These are phyloP conservation scores for Tetrapisispora phaffii DNA, from an alignment of 805 yeast species.

Conservation along the genomic window DNA sequence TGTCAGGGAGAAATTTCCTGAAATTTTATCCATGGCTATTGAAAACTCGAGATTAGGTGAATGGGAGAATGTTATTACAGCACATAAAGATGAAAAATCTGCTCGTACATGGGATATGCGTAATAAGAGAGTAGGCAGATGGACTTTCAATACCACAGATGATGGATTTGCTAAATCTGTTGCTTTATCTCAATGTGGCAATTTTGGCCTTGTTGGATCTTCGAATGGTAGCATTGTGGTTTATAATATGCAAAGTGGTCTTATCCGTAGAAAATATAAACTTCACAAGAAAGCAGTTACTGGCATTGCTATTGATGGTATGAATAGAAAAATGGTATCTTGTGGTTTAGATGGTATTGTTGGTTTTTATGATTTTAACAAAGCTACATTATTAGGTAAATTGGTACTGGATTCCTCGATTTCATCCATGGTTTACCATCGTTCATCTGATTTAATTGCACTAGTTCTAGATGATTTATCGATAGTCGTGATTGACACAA, in stretches of 20 bases:
- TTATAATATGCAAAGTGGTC: constrained; percentile 89
- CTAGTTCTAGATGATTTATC: constrained; percentile 79
- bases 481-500: constrained; percentile 71
- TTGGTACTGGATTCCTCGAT: constrained; percentile 67
- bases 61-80: constrained; percentile 90
- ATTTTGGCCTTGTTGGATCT: constrained; percentile 88
- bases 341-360: constrained; percentile 83
- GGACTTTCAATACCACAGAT: constrained; percentile 65
- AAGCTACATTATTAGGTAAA: constrained; percentile 57
- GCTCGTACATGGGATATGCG: constrained; percentile 89
- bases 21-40: constrained; percentile 58
- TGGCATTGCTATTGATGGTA: constrained; percentile 80
- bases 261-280: constrained; percentile 56
- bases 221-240: constrained; percentile 75
- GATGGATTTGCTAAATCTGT: constrained; percentile 66
- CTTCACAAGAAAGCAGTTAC: constrained; percentile 74
- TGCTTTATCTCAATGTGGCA: constrained; percentile 85
- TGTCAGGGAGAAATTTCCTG: constrained; percentile 65
- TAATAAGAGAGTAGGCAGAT: constrained; percentile 69
- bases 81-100: constrained; percentile 69
- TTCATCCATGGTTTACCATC: constrained; percentile 67
- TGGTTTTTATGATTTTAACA: constrained; percentile 76
- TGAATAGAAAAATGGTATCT: constrained; percentile 81
- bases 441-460: constrained; percentile 76
- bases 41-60: constrained; percentile 71